A percentile compares a stretch with the other conserved stretches of the same genome.
phyloP scores from a whole-genome alignment of 2,329 filamentous ascomycete species.

The Phaeosphaeriaceae sp. region DNA sequence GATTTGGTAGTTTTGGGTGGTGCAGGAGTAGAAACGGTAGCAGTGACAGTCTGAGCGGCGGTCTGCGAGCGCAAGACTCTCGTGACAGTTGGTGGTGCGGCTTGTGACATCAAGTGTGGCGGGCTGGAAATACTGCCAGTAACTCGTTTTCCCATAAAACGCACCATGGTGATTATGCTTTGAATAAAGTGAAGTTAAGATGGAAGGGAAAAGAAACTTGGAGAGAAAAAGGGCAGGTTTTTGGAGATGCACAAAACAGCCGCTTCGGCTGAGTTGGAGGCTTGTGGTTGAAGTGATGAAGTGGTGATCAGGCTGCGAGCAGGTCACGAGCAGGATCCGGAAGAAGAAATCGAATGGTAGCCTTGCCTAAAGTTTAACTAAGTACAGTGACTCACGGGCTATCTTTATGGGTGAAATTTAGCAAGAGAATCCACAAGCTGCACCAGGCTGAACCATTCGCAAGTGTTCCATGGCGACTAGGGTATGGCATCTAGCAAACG shows the following conservation, averaged over 20 bases:
- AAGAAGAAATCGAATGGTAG: background rate
- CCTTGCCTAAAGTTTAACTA: background rate
- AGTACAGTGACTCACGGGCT: conserved; percentile 3
- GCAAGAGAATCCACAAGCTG: background rate
- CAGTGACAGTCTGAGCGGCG: background rate
- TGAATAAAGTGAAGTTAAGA: too few relatives aligned
- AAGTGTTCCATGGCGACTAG: background rate
- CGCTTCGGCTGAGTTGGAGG: too few relatives aligned
- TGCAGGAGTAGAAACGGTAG: background rate
- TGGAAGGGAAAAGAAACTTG: too few relatives aligned
- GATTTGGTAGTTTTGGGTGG: conserved; percentile 3
- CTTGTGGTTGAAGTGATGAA: background rate
- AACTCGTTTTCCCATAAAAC: too few relatives aligned
- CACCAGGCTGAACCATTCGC: background rate
- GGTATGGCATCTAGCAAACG: background rate
- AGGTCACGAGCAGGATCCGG: background rate
- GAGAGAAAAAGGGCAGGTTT: too few relatives aligned
- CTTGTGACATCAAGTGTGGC: background rate
- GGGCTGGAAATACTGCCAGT: background rate
- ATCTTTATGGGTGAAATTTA: background rate
- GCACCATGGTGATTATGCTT: too few relatives aligned
- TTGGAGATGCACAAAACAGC: too few relatives aligned
- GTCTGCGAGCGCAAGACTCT: conserved; percentile 25
- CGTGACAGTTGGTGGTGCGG: background rate
- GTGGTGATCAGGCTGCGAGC: background rate